Conservation (phyloP, 495 filamentous ascomycete species). For the Podospora appendiculata region DNA sequence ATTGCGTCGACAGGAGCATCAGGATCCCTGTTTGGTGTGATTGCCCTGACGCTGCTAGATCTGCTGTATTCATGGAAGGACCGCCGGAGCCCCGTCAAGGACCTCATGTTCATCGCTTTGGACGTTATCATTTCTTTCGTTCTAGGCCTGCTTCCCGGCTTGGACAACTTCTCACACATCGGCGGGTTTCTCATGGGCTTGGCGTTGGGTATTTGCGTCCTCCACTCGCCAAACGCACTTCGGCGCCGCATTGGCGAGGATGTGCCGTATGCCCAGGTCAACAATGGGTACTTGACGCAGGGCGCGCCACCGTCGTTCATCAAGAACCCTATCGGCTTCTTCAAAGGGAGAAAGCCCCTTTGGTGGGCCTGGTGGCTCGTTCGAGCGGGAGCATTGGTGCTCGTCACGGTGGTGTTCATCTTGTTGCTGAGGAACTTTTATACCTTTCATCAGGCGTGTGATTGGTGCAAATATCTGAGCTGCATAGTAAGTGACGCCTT, state of each 20-base stretch:
- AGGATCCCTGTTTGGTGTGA: conserved; percentile 81
- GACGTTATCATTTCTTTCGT: conserved; percentile 87
- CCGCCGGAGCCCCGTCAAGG: conserved; percentile 63
- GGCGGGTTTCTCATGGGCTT: conserved; percentile 93
- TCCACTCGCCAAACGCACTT: conserved; percentile 78
- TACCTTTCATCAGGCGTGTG: conserved; percentile 62
- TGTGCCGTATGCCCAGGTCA: conserved; percentile 38
- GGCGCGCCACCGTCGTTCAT: conserved; percentile 49
- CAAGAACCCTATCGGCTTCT: conserved; percentile 69
- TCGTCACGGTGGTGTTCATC: conserved; percentile 73
- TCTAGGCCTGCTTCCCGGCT: conserved; percentile 80
- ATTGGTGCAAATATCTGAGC: conserved; percentile 90
- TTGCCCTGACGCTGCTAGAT: conserved; percentile 81
- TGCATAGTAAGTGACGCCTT: conserved; percentile 64
- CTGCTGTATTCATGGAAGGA: conserved; percentile 86
- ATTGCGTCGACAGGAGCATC: conserved; percentile 84
- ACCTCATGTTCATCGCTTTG: conserved; percentile 75
- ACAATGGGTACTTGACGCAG: conserved; percentile 26
- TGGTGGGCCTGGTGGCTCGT: conserved; percentile 99
- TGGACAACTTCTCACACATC: conserved; percentile 97
- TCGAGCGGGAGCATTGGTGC: conserved; percentile 68
- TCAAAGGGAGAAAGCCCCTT: conserved; percentile 80
- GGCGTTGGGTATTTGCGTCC: conserved; percentile 72
- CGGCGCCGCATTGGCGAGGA: conserved; percentile 68
- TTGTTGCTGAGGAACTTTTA: conserved; percentile 87